These are phyloP conservation scores for Hymenochaete sp. DNA, from an alignment of 1,284 basidiomycete genomes.

Conservation along the genomic window DNA sequence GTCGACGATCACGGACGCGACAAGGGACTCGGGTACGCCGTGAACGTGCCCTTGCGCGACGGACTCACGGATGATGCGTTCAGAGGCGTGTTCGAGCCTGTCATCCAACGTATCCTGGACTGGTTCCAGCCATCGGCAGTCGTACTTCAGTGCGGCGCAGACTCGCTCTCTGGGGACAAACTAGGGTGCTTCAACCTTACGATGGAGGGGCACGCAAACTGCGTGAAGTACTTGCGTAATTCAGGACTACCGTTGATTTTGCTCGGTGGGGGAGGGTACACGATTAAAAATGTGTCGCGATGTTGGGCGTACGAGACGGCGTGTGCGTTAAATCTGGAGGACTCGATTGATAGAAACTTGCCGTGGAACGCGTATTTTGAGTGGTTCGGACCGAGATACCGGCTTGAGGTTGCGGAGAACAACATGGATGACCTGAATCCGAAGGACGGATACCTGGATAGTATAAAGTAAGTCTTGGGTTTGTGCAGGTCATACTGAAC, in stretches of 20 bases:
- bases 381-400: conserved; percentile 95
- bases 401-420: conserved; percentile 83
- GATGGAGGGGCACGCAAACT: conserved; percentile 90
- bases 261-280: conserved; percentile 95
- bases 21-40: conserved; percentile 81
- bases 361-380: conserved; percentile 97
- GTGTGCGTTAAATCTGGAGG: conserved; percentile 79
- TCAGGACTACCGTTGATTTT: conserved; percentile 86
- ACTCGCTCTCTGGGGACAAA: conserved; percentile 93
- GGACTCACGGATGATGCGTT: conserved; percentile 85
- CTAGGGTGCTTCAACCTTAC: conserved; percentile 94
- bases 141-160: conserved; percentile 92
- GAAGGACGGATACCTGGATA: conserved; percentile 73
- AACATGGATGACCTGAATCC: conserved; percentile 95
- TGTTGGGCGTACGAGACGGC: conserved; percentile 98
- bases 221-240: conserved; percentile 79
- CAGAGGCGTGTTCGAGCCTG: conserved; percentile 80
- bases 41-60: conserved; percentile 93
- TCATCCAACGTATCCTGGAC: conserved; percentile 83
- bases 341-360: conserved; percentile 70
- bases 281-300: conserved; percentile 90
- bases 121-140: conserved; percentile 87
- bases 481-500: not conserved
- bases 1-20: conserved; percentile 82
- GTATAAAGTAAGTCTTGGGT: conserved; percentile 47